Conservation (phyloP, 2,329 filamentous ascomycete genomes). For the Ophiostoma sp. region DNA sequence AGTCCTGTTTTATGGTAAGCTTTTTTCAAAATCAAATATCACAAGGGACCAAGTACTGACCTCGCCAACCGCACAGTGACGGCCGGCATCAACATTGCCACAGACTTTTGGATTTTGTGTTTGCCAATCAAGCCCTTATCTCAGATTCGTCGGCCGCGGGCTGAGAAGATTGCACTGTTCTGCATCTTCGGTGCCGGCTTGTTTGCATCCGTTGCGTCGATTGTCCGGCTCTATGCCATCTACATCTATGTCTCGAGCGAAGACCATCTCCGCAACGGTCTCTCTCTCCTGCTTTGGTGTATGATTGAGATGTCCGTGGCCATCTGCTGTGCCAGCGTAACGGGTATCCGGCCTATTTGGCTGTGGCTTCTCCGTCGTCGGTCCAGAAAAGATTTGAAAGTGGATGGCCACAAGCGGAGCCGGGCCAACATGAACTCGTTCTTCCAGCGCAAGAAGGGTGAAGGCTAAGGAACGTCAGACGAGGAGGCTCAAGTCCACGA, state of each 20-base stretch:
- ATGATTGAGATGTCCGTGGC: conserved; percentile 52
- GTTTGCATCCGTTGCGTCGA: conserved; percentile 42
- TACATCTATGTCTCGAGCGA: conserved; percentile 40
- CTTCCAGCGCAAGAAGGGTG: neutral
- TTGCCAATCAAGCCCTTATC: conserved; percentile 48
- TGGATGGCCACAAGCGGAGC: neutral
- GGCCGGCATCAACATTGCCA: conserved; percentile 44
- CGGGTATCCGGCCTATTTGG: conserved; percentile 50
- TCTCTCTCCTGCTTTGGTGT: conserved; percentile 46
- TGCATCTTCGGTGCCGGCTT: conserved; percentile 45
- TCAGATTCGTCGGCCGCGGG: conserved; percentile 47
- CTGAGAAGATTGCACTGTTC: conserved; percentile 53
- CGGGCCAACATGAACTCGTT: neutral
- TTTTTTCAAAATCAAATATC: neutral
- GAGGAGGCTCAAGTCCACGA: neutral
- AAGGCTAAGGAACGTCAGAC: neutral
- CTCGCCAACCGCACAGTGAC: neutral
- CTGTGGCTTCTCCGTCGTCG: neutral
- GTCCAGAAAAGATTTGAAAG: neutral
- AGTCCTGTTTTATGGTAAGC: neutral
- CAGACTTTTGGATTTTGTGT: conserved; percentile 48
- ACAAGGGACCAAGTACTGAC: neutral
- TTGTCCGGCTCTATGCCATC: conserved; percentile 44
- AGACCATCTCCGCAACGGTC: conserved; percentile 41
- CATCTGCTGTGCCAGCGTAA: conserved; percentile 51